Percentiles rank a stretch among this genome's conserved stretches.
phyloP scores from a whole-genome alignment of 2,329 filamentous ascomycete genomes.

The Penicillium sp. region DNA sequence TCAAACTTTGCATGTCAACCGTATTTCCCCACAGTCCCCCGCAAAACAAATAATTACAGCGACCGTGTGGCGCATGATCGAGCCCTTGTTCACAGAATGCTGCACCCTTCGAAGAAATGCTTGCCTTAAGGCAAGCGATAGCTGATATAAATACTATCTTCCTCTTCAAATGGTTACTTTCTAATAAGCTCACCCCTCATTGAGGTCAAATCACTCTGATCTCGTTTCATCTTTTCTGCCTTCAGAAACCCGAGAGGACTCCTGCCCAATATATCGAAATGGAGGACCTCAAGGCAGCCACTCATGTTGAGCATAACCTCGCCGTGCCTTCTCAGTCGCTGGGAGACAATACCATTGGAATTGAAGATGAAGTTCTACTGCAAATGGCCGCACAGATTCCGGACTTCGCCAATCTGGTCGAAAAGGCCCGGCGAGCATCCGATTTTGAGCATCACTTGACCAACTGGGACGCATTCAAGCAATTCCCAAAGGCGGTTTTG shows the following conservation, averaged over 20 bases:
- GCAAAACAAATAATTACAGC: background rate
- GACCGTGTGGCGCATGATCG: background rate
- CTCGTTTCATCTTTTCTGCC: background rate
- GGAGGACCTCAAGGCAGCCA: background rate
- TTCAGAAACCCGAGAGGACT: background rate
- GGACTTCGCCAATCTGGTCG: background rate
- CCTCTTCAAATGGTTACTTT: background rate
- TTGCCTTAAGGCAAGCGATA: background rate
- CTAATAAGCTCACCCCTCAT: background rate
- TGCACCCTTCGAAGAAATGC: background rate
- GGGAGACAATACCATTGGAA: background rate
- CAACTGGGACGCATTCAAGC: slow-evolving; percentile 29
- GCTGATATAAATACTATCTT: background rate
- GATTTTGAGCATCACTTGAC: slow-evolving; percentile 36
- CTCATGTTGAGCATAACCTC: background rate
- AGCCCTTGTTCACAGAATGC: background rate
- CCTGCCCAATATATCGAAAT: background rate
- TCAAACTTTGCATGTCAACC: no score
- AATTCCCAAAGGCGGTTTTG: slow-evolving; percentile 36
- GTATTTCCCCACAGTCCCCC: background rate
- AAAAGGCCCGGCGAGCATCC: background rate
- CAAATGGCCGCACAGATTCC: background rate
- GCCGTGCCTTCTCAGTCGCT: background rate
- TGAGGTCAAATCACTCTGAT: background rate
- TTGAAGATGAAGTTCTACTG: background rate